These are phyloP conservation scores for Camellia sinensis DNA, from an alignment of 148 eudicot species.

Conservation along the genomic window DNA sequence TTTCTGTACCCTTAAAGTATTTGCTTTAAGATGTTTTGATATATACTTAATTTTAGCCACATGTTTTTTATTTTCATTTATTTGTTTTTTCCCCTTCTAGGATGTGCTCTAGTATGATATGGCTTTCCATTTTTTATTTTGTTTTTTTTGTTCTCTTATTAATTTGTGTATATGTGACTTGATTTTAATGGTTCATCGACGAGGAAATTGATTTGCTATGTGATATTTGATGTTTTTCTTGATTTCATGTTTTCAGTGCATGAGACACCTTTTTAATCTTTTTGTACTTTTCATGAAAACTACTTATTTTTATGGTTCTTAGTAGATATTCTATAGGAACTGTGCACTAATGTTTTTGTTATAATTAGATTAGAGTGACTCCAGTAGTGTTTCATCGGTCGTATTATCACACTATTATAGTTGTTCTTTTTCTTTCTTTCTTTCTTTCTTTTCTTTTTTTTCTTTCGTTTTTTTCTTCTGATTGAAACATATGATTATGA, in stretches of 20 bases:
- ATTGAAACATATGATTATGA: no score
- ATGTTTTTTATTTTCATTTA: background rate
- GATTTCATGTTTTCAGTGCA: background rate
- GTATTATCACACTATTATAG: no score
- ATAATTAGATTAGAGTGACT: no score
- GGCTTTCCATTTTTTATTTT: background rate
- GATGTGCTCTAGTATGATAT: background rate
- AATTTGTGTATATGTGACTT: background rate
- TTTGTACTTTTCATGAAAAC: background rate
- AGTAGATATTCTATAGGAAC: background rate
- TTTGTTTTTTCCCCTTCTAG: background rate
- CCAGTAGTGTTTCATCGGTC: no score
- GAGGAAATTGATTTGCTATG: background rate
- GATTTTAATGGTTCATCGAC: background rate
- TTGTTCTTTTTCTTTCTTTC: no score
- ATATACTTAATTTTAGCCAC: constrained; percentile 4
- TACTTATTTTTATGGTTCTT: background rate
- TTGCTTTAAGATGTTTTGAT: background rate
- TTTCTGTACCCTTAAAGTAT: background rate
- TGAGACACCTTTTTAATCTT: background rate
- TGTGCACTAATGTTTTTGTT: background rate
- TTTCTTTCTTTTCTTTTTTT: no score
- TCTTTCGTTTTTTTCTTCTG: no score
- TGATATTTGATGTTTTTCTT: background rate
- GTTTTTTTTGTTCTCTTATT: background rate